A percentile compares a stretch with the other conserved stretches of the same genome.
Conservation (phyloP, 768 basidiomycete genomes). For the Boletus patriciae region DNA sequence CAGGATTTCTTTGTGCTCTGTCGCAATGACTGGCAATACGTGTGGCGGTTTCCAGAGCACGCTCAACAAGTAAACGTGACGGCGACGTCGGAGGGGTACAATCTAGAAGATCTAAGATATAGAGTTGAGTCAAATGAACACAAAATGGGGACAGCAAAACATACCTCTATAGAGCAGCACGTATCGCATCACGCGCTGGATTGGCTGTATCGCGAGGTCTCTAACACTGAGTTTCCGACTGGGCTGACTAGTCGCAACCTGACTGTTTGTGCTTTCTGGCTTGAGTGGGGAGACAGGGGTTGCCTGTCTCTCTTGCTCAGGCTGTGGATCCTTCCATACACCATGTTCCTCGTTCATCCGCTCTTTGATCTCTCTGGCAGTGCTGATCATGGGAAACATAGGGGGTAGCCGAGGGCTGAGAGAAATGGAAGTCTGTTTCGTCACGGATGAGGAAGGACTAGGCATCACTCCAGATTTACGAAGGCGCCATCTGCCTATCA, state of each 20-base stretch:
- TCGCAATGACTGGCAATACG: slow-evolving; percentile 64
- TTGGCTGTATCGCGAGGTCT: slow-evolving; percentile 63
- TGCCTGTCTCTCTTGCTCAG: slow-evolving; percentile 4
- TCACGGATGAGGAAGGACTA: slow-evolving; percentile 3
- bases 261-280: not conserved
- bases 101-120: slow-evolving; percentile 48
- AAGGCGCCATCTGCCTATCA: slow-evolving; percentile 23
- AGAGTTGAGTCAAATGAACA: slow-evolving; percentile 1
- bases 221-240: slow-evolving; percentile 39
- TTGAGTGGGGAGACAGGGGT: not conserved
- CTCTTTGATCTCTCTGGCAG: slow-evolving; percentile 4
- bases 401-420: slow-evolving; percentile 12
- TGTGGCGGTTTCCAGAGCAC: slow-evolving; percentile 54
- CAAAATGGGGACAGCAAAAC: slow-evolving; percentile 11
- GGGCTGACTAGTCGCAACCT: not conserved
- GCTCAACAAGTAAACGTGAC: slow-evolving; percentile 53
- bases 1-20: slow-evolving; percentile 55
- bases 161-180: slow-evolving; percentile 59
- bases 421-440: slow-evolving; percentile 7
- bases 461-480: slow-evolving; percentile 19
- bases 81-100: slow-evolving; percentile 50
- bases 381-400: slow-evolving; percentile 8
- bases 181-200: slow-evolving; percentile 64
- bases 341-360: slow-evolving; percentile 4
- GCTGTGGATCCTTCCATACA: not conserved